Evolutionary conservation across 78 protist genomes (phyloP), one percentile per base, ranked within the genome.

Genomic region (Guillardia theta): DNA sequence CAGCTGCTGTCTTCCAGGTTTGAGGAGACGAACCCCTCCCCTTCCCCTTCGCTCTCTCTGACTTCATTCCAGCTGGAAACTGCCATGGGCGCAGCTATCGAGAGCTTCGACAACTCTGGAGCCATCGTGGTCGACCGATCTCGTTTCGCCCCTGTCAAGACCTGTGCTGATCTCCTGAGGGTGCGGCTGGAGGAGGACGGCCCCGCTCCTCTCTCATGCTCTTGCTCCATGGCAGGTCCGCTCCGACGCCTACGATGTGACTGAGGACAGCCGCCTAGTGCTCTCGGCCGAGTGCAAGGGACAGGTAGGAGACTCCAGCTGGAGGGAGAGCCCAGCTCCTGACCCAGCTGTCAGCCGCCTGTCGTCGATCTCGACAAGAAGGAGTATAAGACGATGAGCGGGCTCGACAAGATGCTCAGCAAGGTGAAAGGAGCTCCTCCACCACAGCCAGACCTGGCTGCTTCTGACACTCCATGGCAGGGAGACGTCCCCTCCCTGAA

Each of bases 11-110:
- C 41, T 78, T 78, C 90, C n/a, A n/a, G n/a, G n/a, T n/a, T n/a
- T n/a, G n/a, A n/a, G n/a, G n/a, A n/a, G n/a, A n/a, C n/a, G n/a
- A n/a, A n/a, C n/a, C n/a, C n/a, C n/a, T n/a, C n/a, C n/a, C n/a
- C n/a, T n/a, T n/a, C n/a, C 96, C 45, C 95, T 94, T 37, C 97
- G 98, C 36, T 45, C 98, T 37, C n/a, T n/a, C n/a, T n/a, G n/a
- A n/a, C n/a, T n/a, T n/a, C n/a, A n/a, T n/a, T n/a, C n/a, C 99
- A 99, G 96, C 97, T 99, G 46, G 99, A 99, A 94, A 96, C 97
- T 54, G 99, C 99, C 8, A 95, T 95, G 53, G 99, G 99, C 46
- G 97, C 99, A 5, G 99, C 98, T 33, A 98, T 99, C 88, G 94
- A 96, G 94, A 48, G 83, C 95, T 99, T 99, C 93, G 43, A 12